Percentiles rank a stretch among this genome's conserved stretches.
These are phyloP conservation scores for Teratosphaeria nubilosa DNA, from an alignment of 2,329 filamentous ascomycete species.

Conservation along the genomic window DNA sequence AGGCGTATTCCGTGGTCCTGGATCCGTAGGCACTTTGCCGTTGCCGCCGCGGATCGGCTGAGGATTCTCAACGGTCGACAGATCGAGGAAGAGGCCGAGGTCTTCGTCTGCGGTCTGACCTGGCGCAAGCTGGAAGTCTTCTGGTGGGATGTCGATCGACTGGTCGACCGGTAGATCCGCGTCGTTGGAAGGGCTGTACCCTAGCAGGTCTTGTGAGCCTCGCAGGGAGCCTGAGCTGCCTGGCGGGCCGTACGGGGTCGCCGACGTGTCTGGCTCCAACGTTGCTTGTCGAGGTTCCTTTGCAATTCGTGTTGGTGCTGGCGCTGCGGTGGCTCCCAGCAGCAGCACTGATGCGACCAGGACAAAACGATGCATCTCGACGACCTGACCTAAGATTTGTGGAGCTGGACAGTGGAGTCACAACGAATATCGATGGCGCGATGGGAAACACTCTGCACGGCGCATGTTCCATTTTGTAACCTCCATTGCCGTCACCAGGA, in stretches of 20 bases:
- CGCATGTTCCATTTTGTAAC: too few relatives aligned
- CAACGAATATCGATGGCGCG: too few relatives aligned
- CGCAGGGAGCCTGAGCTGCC: slow-evolving; percentile 28
- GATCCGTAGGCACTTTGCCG: slow-evolving; percentile 29
- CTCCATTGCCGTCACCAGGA: too few relatives aligned
- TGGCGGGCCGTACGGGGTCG: slow-evolving; percentile 19
- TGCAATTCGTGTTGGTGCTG: neutral
- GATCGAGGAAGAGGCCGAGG: slow-evolving; percentile 30
- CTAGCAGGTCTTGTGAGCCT: slow-evolving; percentile 23
- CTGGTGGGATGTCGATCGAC: slow-evolving; percentile 24
- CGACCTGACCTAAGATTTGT: neutral
- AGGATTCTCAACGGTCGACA: slow-evolving; percentile 29
- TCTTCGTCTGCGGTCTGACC: slow-evolving; percentile 29
- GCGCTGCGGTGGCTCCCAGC: neutral
- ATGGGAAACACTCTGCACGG: too few relatives aligned
- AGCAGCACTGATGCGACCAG: neutral
- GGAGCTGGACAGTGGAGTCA: neutral
- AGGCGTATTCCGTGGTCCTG: slow-evolving; percentile 25
- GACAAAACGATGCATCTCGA: neutral
- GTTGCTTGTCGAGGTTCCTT: neutral
- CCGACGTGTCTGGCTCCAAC: slow-evolving; percentile 2
- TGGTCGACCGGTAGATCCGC: slow-evolving; percentile 12
- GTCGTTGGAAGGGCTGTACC: slow-evolving; percentile 24
- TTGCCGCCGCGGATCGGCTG: slow-evolving; percentile 30
- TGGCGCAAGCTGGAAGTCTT: slow-evolving; percentile 27